phyloP scores from a whole-genome alignment of 2,329 filamentous ascomycete genomes.

The Metarhizium brunneum region DNA sequence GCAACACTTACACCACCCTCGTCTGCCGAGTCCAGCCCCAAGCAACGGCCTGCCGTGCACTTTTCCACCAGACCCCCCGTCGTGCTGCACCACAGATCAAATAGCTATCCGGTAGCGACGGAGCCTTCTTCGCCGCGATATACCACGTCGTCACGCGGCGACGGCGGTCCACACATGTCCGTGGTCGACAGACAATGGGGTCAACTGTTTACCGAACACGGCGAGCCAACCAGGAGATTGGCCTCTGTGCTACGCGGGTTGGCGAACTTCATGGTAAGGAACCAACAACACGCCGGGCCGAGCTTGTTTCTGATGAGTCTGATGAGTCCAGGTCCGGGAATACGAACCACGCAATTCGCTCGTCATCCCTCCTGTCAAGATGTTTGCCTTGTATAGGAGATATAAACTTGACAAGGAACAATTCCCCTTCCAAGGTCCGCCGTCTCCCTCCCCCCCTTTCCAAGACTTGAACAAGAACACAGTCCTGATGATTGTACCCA shows the following conservation, averaged over 20 bases:
- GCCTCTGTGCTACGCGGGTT: constrained; percentile 65
- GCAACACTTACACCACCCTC: not conserved
- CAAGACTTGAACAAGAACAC: constrained; percentile 8
- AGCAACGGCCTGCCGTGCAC: constrained; percentile 18
- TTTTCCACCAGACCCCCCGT: constrained; percentile 20
- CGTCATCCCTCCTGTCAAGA: constrained; percentile 67
- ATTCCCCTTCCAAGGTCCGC: constrained; percentile 57
- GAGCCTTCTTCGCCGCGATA: not conserved
- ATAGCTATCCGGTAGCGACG: not conserved
- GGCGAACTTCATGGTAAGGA: constrained; percentile 60
- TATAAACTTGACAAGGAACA: constrained; percentile 55
- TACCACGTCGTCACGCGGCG: constrained; percentile 2
- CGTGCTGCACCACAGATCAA: constrained; percentile 13
- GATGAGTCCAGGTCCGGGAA: constrained; percentile 18
- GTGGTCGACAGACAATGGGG: constrained; percentile 69
- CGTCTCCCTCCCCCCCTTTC: not conserved
- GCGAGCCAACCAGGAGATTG: constrained; percentile 57
- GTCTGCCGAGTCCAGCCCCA: constrained; percentile 7
- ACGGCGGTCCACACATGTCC: constrained; percentile 9
- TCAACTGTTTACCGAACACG: constrained; percentile 58
- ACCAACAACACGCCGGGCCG: not conserved
- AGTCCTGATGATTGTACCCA: constrained; percentile 11
- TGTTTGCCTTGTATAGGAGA: constrained; percentile 63
- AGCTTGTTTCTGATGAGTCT: not conserved
- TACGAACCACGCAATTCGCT: constrained; percentile 30